A percentile compares a stretch with the other conserved stretches of the same genome.
phyloP scores from a whole-genome alignment of 2,329 filamentous ascomycete genomes.

The Talaromyces sp. region DNA sequence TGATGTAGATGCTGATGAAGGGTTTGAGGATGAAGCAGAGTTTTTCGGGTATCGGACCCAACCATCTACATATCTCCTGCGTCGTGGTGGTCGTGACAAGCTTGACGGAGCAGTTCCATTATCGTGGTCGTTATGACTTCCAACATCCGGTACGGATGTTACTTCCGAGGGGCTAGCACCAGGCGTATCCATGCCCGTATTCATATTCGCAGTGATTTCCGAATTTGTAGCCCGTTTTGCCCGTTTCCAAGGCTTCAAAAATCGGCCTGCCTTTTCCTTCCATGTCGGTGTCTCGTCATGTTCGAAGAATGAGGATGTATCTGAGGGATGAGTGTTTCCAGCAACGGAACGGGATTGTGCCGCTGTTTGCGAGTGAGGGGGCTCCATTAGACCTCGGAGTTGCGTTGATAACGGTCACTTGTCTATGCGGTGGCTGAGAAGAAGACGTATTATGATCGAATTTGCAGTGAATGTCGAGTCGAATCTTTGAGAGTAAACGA shows the following conservation, averaged over 20 bases:
- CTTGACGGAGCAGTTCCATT: not conserved
- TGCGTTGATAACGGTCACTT: not conserved
- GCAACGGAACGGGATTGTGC: not conserved
- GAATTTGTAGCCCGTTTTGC: not conserved
- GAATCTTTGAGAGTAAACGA: not conserved
- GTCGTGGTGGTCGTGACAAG: not conserved
- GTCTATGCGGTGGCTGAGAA: not conserved
- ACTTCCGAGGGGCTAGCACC: not conserved
- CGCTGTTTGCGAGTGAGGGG: constrained; percentile 3
- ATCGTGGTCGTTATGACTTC: not conserved
- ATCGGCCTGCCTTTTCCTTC: constrained; percentile 4
- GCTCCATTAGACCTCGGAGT: not conserved
- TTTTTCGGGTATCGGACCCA: constrained; percentile 17
- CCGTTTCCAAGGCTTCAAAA: not conserved
- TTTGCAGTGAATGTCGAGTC: not conserved
- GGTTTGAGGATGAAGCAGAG: not conserved
- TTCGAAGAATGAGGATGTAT: not conserved
- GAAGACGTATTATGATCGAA: not conserved
- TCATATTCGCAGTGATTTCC: not conserved
- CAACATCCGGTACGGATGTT: not conserved
- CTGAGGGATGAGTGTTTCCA: not conserved
- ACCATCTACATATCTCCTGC: constrained; percentile 11
- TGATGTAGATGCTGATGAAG: not conserved
- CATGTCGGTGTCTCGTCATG: not conserved
- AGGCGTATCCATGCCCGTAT: not conserved